These are phyloP conservation scores for Candida sonorensis DNA, from an alignment of 805 yeast genomes.

Conservation along the genomic window DNA sequence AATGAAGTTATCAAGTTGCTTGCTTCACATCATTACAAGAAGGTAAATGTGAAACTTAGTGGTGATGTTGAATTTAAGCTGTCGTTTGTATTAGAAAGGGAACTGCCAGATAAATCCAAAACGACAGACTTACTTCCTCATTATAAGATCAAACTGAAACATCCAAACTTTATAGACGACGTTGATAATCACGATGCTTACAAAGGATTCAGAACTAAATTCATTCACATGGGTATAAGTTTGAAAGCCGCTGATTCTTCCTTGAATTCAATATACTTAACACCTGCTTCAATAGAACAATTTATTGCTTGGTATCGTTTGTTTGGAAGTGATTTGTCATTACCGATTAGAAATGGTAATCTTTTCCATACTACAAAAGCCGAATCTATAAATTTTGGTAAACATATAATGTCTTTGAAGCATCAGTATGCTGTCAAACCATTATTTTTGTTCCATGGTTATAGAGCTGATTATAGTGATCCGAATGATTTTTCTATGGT, in stretches of 20 bases:
- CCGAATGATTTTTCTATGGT: slow-evolving; percentile 38
- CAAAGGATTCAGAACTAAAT: slow-evolving; percentile 68
- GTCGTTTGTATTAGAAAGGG: slow-evolving; percentile 53
- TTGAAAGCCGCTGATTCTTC: slow-evolving; percentile 21
- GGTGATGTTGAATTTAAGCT: slow-evolving; percentile 57
- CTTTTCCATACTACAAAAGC: slow-evolving; percentile 51
- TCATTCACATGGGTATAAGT: slow-evolving; percentile 64
- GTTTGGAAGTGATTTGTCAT: slow-evolving; percentile 66
- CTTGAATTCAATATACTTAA: slow-evolving; percentile 65
- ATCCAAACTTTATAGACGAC: slow-evolving; percentile 45
- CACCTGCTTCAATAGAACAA: slow-evolving; percentile 57
- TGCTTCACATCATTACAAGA: slow-evolving; percentile 32
- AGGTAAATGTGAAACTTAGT: slow-evolving; percentile 47
- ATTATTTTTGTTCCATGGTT: slow-evolving; percentile 63
- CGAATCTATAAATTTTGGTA: slow-evolving; percentile 62
- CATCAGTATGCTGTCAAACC: slow-evolving; percentile 69
- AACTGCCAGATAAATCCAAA: slow-evolving; percentile 26
- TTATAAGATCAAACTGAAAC: slow-evolving; percentile 43
- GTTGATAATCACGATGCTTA: slow-evolving; percentile 67
- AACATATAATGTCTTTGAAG: slow-evolving; percentile 66
- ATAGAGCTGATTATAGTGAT: slow-evolving; percentile 41
- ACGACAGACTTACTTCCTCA: slow-evolving; percentile 47
- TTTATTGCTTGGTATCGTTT: slow-evolving; percentile 80
- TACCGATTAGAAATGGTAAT: slow-evolving; percentile 71
- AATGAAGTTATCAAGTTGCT: slow-evolving; percentile 3